Base-by-base conservation (phyloP, 257 asterid species). In the Nicotiana paniculata region DNA sequence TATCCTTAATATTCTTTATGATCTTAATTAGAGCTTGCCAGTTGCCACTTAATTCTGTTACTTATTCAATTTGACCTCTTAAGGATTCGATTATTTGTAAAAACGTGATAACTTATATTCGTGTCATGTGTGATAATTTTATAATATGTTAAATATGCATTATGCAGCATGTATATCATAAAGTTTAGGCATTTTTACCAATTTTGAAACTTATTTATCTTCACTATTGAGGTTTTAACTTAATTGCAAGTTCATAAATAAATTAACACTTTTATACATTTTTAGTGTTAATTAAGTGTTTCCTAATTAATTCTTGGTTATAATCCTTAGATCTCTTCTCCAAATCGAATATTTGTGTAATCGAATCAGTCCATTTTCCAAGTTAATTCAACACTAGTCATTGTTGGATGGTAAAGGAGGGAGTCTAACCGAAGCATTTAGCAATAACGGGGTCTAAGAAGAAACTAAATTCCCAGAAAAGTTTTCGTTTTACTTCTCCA, bases 361-460 rank as follows among this genome's bases (percentile, higher is more conserved):
- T 30, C 21, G 1, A 32, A 32, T 66, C 28, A 4, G 32, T 68
- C 24, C 17, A 39, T 37, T 81, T 35, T 55, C 65, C 79, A 74
- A 55, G 75, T 43, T 81, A 81, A 75, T 84, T 82, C 65, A 64
- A 81, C 78, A 84, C 39, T 62, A 35, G 39, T 48, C 10, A 3
- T 46, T 21, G 0, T 72, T 72, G 78, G 78, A 17, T 46, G 46
- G 21, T 72, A 5, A 37, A 66, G 4, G 30, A 30, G 8, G 72
- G 46, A 15, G 8, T 67, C 6, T 32, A 35, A 35, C 39, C 0
- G 39, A 35, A 35, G 6, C 5, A 4, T 35, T 35, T 35, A 35
- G 5, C 39, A 35, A 4, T 13, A 6, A 83, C 83, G 89, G 85
- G 85, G 43, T 83, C 86, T 28, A 77, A 59, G 89, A 86, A 78